Conservation (phyloP, 176 grass and related monocot genomes). For the Aegilops longissima region DNA sequence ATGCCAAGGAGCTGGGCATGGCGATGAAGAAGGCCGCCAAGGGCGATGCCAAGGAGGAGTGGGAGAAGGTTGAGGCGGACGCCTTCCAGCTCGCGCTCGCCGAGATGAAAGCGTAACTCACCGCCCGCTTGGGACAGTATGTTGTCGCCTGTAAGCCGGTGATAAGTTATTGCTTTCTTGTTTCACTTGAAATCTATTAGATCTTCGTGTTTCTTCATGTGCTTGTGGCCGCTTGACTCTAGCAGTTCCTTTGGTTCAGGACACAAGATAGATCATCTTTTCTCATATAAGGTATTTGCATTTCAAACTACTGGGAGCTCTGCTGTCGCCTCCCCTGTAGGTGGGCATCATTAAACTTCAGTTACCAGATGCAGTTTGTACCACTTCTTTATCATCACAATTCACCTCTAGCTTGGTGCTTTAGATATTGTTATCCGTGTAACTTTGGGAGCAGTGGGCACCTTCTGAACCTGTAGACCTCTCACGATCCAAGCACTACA, state of each 20-base stretch:
- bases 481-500: too few species aligned
- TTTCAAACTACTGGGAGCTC: background rate
- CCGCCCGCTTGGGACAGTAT: background rate
- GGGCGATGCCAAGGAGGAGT: constrained; percentile 55
- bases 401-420: background rate
- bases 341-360: background rate
- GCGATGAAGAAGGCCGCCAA: constrained; percentile 53
- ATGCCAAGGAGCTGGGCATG: constrained; percentile 50
- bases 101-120: constrained; percentile 12
- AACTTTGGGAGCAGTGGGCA: background rate
- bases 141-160: background rate
- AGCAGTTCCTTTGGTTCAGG: background rate
- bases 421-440: background rate
- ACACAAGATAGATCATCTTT: background rate
- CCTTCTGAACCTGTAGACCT: too few species aligned
- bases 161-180: background rate
- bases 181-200: background rate
- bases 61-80: constrained; percentile 73
- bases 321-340: background rate
- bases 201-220: background rate
- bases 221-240: background rate
- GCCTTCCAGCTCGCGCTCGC: constrained; percentile 28
- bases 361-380: background rate
- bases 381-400: background rate
- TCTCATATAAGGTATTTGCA: background rate